These are phyloP conservation scores for Spiromastix sp. DNA, from an alignment of 2,329 filamentous ascomycete genomes.

Conservation along the genomic window DNA sequence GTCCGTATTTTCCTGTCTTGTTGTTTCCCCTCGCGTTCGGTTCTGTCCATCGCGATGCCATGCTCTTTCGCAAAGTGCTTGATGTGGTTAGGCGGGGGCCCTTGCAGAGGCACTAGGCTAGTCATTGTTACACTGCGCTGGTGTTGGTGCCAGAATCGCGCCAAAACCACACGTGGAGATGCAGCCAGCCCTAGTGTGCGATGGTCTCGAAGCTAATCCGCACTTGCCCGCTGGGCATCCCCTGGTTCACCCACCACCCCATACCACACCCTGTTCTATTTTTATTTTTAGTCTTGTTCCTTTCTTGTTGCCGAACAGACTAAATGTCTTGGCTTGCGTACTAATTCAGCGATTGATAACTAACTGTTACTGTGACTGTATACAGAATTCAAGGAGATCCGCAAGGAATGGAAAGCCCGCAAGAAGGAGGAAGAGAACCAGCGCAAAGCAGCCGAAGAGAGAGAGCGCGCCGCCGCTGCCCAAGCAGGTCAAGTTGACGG, in stretches of 20 bases:
- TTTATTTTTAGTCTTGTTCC: slow-evolving; percentile 9
- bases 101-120: slow-evolving; percentile 27
- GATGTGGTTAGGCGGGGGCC: slow-evolving; percentile 28
- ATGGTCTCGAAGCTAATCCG: slow-evolving; percentile 37
- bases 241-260: slow-evolving; percentile 4
- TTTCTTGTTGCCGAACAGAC: slow-evolving; percentile 1
- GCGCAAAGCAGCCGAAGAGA: slow-evolving; percentile 83
- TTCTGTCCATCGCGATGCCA: slow-evolving; percentile 10
- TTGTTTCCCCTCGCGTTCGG: slow-evolving; percentile 5
- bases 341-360: too few species aligned
- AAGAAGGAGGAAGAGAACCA: slow-evolving; percentile 96
- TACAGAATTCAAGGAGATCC: slow-evolving; percentile 95
- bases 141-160: too few species aligned
- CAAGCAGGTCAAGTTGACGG: slow-evolving; percentile 41
- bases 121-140: slow-evolving; percentile 39
- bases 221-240: slow-evolving; percentile 14
- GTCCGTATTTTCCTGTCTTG: slow-evolving; percentile 45
- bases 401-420: slow-evolving; percentile 97
- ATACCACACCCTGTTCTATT: slow-evolving; percentile 1
- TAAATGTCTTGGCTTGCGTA: slow-evolving; percentile 18
- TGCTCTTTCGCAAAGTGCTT: slow-evolving; percentile 25
- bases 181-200: slow-evolving; percentile 45
- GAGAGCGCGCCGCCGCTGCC: slow-evolving; percentile 56
- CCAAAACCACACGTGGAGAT: slow-evolving; percentile 27
- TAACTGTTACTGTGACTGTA: slow-evolving; percentile 12